Evolutionary conservation across 1,139 yeast genomes (phyloP).

Genomic region (Kodamaea sp.): DNA sequence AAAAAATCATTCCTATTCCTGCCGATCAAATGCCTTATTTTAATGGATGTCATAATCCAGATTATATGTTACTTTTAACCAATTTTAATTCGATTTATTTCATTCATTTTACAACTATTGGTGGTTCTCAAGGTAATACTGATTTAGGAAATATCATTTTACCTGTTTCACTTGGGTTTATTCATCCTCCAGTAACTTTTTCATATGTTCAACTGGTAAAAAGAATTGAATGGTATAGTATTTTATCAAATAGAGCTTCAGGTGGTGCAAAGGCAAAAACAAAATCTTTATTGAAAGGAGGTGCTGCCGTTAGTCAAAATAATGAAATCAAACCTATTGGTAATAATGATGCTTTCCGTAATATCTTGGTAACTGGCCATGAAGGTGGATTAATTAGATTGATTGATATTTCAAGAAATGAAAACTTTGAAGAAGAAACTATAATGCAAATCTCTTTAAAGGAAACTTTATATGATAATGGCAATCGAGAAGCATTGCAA

Average conservation of each 20-base stretch:
- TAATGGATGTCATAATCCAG: constrained; percentile 67
- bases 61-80: constrained; percentile 53
- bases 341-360: constrained; percentile 50
- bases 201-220: constrained; percentile 55
- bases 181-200: constrained; percentile 68
- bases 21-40: constrained; percentile 54
- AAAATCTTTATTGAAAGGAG: constrained; percentile 61
- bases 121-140: constrained; percentile 48
- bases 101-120: constrained; percentile 16
- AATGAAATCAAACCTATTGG: constrained; percentile 45
- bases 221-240: constrained; percentile 71
- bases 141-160: constrained; percentile 56
- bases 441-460: constrained; percentile 35
- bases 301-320: constrained; percentile 55
- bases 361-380: constrained; percentile 78
- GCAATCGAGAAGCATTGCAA: constrained; percentile 32
- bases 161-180: constrained; percentile 77
- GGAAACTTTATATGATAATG: constrained; percentile 33
- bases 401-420: constrained; percentile 80
- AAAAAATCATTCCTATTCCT: constrained; percentile 30
- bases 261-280: constrained; percentile 38
- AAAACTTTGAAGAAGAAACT: constrained; percentile 55
- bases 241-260: constrained; percentile 45
- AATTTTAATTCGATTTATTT: constrained; percentile 50
- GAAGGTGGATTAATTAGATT: constrained; percentile 73